Conservation (phyloP, 768 basidiomycete genomes). For the Phanerodontia chrysosporium region DNA sequence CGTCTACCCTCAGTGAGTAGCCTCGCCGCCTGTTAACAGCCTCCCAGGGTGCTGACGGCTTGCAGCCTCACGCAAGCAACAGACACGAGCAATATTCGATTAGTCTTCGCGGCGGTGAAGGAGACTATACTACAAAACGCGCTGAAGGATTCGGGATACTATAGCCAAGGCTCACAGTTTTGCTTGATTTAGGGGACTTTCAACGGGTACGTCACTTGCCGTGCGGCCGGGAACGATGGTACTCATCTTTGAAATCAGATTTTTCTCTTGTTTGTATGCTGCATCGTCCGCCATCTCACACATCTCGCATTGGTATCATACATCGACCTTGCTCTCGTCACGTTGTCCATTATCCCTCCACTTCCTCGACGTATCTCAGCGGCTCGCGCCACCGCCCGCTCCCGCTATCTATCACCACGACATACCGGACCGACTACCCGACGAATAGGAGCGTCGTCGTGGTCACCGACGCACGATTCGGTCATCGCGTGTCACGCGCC, state of each 20-base stretch:
- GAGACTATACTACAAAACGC: constrained; percentile 93
- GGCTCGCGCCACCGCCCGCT: neutral
- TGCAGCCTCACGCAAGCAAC: constrained; percentile 81
- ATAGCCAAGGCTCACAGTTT: constrained; percentile 23
- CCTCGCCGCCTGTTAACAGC: neutral
- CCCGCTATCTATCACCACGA: neutral
- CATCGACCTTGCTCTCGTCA: constrained; percentile 5
- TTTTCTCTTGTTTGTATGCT: constrained; percentile 14
- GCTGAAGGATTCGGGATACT: constrained; percentile 84
- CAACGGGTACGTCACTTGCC: constrained; percentile 2
- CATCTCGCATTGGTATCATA: constrained; percentile 13
- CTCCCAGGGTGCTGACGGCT: neutral
- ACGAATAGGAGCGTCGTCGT: neutral
- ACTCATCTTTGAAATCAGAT: neutral
- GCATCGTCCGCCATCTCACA: constrained; percentile 5
- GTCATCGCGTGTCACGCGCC: neutral
- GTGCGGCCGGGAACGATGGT: neutral
- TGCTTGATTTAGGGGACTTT: constrained; percentile 2
- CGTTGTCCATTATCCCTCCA: neutral
- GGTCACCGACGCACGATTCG: neutral
- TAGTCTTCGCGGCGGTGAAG: constrained; percentile 86
- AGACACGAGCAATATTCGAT: constrained; percentile 76
- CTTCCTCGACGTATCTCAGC: neutral
- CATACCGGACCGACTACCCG: neutral
- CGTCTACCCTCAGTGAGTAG: constrained; percentile 84